Evolutionary conservation across 805 yeast genomes (phyloP).

Genomic region (Schwanniomyces yamadae): DNA sequence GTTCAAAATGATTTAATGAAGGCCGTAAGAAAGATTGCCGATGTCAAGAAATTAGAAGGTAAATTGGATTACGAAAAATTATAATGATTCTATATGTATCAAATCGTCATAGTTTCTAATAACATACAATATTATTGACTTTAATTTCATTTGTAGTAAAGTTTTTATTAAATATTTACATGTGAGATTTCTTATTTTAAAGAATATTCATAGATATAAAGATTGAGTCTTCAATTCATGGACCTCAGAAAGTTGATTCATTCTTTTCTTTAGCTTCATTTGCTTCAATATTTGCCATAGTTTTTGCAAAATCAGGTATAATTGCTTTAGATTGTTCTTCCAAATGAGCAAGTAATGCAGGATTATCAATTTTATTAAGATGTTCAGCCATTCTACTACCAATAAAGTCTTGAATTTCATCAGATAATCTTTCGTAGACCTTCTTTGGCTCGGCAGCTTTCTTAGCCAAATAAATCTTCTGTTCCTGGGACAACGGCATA

Average conservation of each 20-base stretch:
- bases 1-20: conserved; percentile 93
- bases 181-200: no score
- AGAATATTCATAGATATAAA: no score
- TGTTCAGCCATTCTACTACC: conserved; percentile 48
- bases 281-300: conserved; percentile 20
- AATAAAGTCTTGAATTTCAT: conserved; percentile 55
- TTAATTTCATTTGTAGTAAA: no score
- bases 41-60: conserved; percentile 95
- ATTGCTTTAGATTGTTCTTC: conserved; percentile 33
- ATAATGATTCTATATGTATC: no score
- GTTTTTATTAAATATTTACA: no score
- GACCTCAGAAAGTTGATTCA: no score
- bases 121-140: no score
- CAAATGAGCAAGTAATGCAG: conserved; percentile 37
- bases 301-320: conserved; percentile 31
- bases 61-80: conserved; percentile 92
- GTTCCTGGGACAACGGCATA: conserved; percentile 71
- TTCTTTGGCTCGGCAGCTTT: conserved; percentile 39
- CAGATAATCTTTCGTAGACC: conserved; percentile 38
- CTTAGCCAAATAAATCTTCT: conserved; percentile 61
- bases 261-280: conserved; percentile 5
- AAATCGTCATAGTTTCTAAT: no score
- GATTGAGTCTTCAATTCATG: no score
- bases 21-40: conserved; percentile 97
- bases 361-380: conserved; percentile 33